Evolutionary conservation across 148 eudicot genomes (phyloP).

Genomic region (Cornus suecica): DNA sequence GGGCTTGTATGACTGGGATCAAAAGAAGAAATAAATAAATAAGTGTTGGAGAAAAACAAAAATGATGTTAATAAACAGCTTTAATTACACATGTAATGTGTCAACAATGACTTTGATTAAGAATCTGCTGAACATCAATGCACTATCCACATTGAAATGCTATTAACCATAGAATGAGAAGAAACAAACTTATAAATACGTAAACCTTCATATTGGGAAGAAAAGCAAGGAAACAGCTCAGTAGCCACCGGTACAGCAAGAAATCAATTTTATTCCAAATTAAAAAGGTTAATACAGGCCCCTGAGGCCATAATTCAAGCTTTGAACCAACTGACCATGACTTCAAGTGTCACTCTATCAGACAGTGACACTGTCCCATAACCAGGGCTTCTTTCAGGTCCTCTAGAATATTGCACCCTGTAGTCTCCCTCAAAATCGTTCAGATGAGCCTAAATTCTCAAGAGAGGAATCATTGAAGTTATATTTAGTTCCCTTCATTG

Average conservation of each 20-base stretch:
- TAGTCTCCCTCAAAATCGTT: background rate
- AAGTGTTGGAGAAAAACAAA: background rate
- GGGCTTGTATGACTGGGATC: constrained; percentile 74
- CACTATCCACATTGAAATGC: background rate
- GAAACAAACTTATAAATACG: background rate
- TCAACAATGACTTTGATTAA: background rate
- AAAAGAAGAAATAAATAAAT: constrained; percentile 15
- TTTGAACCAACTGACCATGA: background rate
- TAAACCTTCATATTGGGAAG: background rate
- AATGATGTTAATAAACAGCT: constrained; percentile 1
- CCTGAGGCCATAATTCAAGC: background rate
- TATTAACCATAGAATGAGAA: background rate
- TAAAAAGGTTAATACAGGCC: background rate
- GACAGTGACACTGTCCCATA: constrained; percentile 1
- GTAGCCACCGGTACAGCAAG: background rate
- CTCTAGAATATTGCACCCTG: background rate
- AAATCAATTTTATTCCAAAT: background rate
- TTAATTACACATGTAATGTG: constrained; percentile 4
- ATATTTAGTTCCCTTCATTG: background rate
- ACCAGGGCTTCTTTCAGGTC: background rate
- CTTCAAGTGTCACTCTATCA: background rate
- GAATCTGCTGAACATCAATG: background rate
- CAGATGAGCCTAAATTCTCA: background rate
- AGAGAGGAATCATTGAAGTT: background rate
- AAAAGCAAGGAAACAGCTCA: constrained; percentile 10